These are phyloP conservation scores for Glomus cerebriforme DNA, from an alignment of 192 early-diverging fungal genomes.

Conservation along the genomic window DNA sequence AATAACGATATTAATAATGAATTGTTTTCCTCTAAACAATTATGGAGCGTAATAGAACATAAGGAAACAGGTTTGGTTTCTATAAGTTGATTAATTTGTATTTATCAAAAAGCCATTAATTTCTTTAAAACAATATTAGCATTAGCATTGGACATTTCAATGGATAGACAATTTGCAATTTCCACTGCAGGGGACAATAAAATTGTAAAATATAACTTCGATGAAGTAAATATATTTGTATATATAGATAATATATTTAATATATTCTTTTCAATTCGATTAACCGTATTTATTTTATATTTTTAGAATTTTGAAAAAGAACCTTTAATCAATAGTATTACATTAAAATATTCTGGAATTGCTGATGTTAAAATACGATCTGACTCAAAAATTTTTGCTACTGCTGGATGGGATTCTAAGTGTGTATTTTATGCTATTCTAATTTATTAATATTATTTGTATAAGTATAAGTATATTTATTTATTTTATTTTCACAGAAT, in stretches of 20 bases:
- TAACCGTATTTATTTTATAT: background rate
- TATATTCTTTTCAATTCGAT: background rate
- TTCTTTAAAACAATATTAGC: constrained; percentile 33
- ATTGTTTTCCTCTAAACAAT: constrained; percentile 23
- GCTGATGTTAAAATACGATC: constrained; percentile 38
- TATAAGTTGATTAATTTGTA: background rate
- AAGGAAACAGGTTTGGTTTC: constrained; percentile 35
- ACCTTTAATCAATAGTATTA: background rate
- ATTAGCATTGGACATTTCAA: constrained; percentile 39
- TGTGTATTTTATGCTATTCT: background rate
- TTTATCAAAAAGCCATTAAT: background rate
- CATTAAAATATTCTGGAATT: constrained; percentile 37
- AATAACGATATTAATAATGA: background rate
- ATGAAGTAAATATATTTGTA: background rate
- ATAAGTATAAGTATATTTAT: background rate
- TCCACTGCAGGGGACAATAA: constrained; percentile 43
- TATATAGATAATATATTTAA: background rate
- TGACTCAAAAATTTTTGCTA: constrained; percentile 41
- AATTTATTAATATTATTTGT: background rate
- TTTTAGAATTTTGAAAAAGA: background rate
- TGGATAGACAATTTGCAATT: constrained; percentile 34
- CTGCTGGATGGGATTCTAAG: constrained; percentile 50
- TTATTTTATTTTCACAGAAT: constrained; percentile 28
- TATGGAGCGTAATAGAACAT: constrained; percentile 41
- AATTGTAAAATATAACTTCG: constrained; percentile 39